Evolutionary conservation across 208 protist species (phyloP), one percentile per base, ranked within the genome.

Genomic region (Crithidia brevicula): DNA sequence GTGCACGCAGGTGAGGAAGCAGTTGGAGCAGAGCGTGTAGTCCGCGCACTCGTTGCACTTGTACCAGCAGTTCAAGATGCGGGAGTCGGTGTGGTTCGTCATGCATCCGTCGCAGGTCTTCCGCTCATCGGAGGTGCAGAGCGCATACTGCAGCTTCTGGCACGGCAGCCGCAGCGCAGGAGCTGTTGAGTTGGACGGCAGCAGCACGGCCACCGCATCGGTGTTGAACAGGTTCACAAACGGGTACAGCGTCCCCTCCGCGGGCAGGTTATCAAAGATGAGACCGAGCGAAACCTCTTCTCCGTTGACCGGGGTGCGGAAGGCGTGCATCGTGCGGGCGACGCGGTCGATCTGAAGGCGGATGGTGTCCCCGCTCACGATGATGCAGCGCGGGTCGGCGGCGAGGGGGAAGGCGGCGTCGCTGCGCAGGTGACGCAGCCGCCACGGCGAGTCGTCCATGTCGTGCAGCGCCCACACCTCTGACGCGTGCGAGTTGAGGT

Each of bases 201-300:
- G 67, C 58, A 97, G 72, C 27, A 95, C 92, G 18, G 92, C 92
- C 63, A 91, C 85, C 13, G 92, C 89, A 57, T 97, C 92, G 13
- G 83, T 92, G 75, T 97, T 97, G 72, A 91, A 95, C 30, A 97
- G 74, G 54, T 93, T 88, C 38, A 97, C 88, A 67, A 95, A 97
- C 2, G 88, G 88, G 69, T 87, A 92, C 11, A 97, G 77, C 52
- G 82, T 59, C 8, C 64, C 80, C 20, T 79, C 70, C 1, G 56
- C 49, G 4, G 92, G 89, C 11, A 97, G 34, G 30, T 92, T 92
- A 74, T 95, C 88, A 64, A 88, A 97, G 54, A 93, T 79, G 50
- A 92, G 71, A 10, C 92, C 92, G 27, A 97, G 67, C 18, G 74
- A 33, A 1, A 91, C 68, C 69, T 97, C 92, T 25, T 91, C 82